A percentile compares a stretch with the other conserved stretches of the same genome.
Conservation (phyloP, 2,329 filamentous ascomycete species). For the Cryphonectria parasitica region DNA sequence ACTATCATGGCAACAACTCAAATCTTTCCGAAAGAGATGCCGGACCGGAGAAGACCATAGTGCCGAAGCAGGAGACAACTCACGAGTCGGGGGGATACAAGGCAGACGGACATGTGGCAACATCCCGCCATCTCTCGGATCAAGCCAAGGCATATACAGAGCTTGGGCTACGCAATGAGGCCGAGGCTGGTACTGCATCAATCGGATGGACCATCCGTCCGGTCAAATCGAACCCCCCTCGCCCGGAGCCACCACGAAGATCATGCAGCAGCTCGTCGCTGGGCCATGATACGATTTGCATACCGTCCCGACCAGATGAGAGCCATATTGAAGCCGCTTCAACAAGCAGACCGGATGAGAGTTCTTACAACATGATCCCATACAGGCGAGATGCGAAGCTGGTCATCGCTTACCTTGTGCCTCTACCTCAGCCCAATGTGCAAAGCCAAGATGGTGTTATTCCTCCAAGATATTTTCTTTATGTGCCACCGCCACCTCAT, state of each 20-base stretch:
- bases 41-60: not conserved
- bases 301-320: not conserved
- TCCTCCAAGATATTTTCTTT: constrained; percentile 21
- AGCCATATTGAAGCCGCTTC: not conserved
- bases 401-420: constrained; percentile 21
- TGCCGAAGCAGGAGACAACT: not conserved
- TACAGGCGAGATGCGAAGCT: constrained; percentile 20
- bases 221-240: not conserved
- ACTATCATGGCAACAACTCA: not conserved
- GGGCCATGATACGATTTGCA: not conserved
- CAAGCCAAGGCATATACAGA: not conserved
- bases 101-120: too few species aligned
- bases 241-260: not conserved
- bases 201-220: not conserved
- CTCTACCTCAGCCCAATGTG: constrained; percentile 16
- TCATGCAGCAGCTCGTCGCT: not conserved
- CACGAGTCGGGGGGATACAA: not conserved
- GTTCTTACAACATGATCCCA: constrained; percentile 14
- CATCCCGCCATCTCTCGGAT: too few species aligned
- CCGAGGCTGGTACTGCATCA: not conserved
- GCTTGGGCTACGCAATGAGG: not conserved
- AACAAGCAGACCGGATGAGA: not conserved
- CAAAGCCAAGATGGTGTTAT: constrained; percentile 8
- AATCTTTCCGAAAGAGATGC: not conserved
- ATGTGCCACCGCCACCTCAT: constrained; percentile 19